A percentile compares a stretch with the other conserved stretches of the same genome.
phyloP scores from a whole-genome alignment of 441 rosid genomes.

The Jatropha podagrica region DNA sequence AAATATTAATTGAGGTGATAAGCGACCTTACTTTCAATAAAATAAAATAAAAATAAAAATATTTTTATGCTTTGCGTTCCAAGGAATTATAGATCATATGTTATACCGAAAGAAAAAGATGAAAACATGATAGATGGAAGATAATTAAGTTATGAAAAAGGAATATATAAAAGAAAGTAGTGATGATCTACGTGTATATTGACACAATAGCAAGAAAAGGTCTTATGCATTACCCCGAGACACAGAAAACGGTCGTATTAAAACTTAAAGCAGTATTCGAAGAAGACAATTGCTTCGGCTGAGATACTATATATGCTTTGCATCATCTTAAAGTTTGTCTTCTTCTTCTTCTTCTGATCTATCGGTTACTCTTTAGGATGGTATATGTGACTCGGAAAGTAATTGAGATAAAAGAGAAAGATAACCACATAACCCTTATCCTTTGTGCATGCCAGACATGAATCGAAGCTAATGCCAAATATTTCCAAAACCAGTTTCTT shows the following conservation, averaged over 20 bases:
- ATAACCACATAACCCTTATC: background rate
- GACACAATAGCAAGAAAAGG: slow-evolving; percentile 17
- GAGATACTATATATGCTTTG: slow-evolving; percentile 11
- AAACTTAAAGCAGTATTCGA: background rate
- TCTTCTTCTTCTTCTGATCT: background rate
- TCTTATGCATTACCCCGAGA: slow-evolving; percentile 11
- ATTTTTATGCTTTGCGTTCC: no score
- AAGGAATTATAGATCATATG: no score
- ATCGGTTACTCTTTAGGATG: background rate
- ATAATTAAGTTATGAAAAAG: no score
- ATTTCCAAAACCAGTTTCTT: background rate
- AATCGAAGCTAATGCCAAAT: slow-evolving; percentile 1
- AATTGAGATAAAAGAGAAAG: background rate
- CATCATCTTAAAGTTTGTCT: slow-evolving; percentile 3
- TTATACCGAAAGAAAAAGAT: no score
- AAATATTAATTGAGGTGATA: no score
- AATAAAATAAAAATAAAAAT: no score
- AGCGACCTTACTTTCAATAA: no score
- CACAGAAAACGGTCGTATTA: background rate
- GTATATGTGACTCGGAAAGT: background rate
- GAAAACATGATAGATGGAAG: no score
- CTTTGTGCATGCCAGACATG: background rate
- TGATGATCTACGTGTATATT: background rate
- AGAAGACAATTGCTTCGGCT: background rate
- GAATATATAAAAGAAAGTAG: no score